These are phyloP conservation scores for Lactarius tabidus DNA, from an alignment of 768 basidiomycete species.

Conservation along the genomic window DNA sequence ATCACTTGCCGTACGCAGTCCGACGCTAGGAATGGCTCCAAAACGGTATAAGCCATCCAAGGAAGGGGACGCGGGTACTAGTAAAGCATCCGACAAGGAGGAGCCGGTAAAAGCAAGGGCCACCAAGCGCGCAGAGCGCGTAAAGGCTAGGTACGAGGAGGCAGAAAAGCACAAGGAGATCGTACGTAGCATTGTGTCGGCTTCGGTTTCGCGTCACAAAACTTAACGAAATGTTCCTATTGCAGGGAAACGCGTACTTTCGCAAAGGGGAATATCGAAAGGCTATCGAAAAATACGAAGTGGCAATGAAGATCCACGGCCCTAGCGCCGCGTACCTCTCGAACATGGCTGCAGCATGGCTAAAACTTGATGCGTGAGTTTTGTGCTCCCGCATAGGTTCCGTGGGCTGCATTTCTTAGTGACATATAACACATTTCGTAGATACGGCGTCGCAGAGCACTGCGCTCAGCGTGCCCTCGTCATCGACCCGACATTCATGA, in stretches of 20 bases:
- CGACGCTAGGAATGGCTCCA: not conserved
- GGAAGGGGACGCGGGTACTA: not conserved
- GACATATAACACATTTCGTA: not conserved
- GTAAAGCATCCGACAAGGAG: not conserved
- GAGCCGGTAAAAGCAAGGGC: not conserved
- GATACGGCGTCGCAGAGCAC: not conserved
- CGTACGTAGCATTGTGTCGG: not conserved
- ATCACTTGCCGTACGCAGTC: not conserved
- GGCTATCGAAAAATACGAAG: slow-evolving; percentile 40
- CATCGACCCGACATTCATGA: slow-evolving; percentile 32
- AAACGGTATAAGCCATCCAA: not conserved
- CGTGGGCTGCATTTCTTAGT: not conserved
- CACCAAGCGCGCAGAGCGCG: slow-evolving; percentile 1
- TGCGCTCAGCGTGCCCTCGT: slow-evolving; percentile 2
- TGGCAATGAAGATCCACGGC: slow-evolving; percentile 38
- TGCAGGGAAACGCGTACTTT: slow-evolving; percentile 45
- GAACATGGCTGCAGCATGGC: slow-evolving; percentile 42
- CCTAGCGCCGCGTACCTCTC: slow-evolving; percentile 37
- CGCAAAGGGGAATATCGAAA: slow-evolving; percentile 35
- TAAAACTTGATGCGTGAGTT: slow-evolving; percentile 37
- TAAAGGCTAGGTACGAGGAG: not conserved
- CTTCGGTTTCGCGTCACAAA: not conserved
- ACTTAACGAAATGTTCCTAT: not conserved
- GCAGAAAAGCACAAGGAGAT: slow-evolving; percentile 9
- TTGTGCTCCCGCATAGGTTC: not conserved